phyloP scores from a whole-genome alignment of 1,284 basidiomycete species.

The Sporisorium graminicola region DNA sequence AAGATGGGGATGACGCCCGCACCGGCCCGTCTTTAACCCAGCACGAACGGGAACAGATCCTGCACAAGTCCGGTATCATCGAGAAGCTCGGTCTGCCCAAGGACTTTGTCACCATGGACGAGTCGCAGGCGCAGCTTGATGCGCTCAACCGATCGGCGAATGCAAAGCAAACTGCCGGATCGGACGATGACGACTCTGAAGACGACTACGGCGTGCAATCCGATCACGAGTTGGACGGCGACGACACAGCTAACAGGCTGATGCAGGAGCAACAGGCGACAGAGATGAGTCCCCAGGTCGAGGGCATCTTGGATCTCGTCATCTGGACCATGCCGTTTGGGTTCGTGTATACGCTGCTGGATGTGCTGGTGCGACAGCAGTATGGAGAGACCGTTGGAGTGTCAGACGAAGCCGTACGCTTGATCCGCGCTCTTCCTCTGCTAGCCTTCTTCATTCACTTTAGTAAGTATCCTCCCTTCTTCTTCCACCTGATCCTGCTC shows the following conservation, averaged over 20 bases:
- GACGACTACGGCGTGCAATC: conserved; percentile 47
- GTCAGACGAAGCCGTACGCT: conserved; percentile 36
- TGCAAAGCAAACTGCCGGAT: neutral
- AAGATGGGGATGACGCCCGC: conserved; percentile 32
- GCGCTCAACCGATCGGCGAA: conserved; percentile 16
- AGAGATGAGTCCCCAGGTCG: conserved; percentile 46
- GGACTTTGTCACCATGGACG: conserved; percentile 47
- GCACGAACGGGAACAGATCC: conserved; percentile 44
- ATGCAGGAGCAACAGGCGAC: conserved; percentile 47
- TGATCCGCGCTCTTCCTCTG: conserved; percentile 56
- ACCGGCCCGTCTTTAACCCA: conserved; percentile 3
- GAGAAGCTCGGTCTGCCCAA: conserved; percentile 50
- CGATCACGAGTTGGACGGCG: conserved; percentile 36
- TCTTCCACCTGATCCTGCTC: neutral
- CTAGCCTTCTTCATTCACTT: conserved; percentile 55
- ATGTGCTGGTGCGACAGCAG: conserved; percentile 67
- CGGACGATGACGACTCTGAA: conserved; percentile 26
- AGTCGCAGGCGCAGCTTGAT: conserved; percentile 40
- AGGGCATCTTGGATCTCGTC: conserved; percentile 55
- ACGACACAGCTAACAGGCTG: conserved; percentile 47
- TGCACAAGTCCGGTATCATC: conserved; percentile 43
- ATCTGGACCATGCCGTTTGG: conserved; percentile 68
- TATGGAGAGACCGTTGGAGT: conserved; percentile 59
- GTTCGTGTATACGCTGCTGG: conserved; percentile 64
- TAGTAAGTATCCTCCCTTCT: conserved; percentile 44